Evolutionary conservation across 331 rosid genomes (phyloP), one percentile per base, ranked within the genome.

Genomic region (Cydonia oblonga): DNA sequence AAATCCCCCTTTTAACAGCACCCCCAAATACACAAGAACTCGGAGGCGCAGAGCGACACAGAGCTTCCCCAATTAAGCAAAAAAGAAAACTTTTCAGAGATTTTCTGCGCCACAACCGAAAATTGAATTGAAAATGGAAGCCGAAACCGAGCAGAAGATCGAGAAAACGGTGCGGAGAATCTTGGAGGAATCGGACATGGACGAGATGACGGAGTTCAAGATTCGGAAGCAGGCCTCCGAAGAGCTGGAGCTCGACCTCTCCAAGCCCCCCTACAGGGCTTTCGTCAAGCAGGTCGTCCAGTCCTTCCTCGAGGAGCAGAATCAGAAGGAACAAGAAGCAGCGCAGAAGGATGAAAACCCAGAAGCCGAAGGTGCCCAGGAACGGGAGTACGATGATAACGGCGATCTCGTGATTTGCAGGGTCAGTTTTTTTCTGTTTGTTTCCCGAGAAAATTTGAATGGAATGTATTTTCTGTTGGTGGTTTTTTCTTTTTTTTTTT

Each of bases 341-440:
- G 64, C 64, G 2, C 72, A 60, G 12, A 68, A 40, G 11, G 79
- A 60, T 16, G 28, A 23, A 20, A 52, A 65, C 51, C 25, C 28
- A 7, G 42, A 54, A 2, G 23, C 64, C 12, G 76, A 42, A 22
- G 25, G 10, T 32, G 8, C 32, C 15, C 70, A 9, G 52, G 44
- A 71, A 6, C 71, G 79, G 73, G 91, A 87, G 73, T 82, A 77
- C 73, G 95, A 93, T 19, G 96, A 88, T 19, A 86, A 81, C 0
- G 98, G 98, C 74, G 83, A 93, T 78, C 87, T 83, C 76, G 82
- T 93, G 22, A 86, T 93, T 63, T 91, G 98, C 86, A 83, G 85
- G 92, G 98, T 93, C 6, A 30, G 46, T 78, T 54, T 64, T 64
- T 15, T 5, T 69, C 80, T 68, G 58, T 66, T 65, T 70, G 68